Percentiles rank a stretch among this genome's conserved stretches.
These are phyloP conservation scores for Saccharomyces cerevisiae DNA, from an alignment of 805 yeast species.

Conservation along the genomic window DNA sequence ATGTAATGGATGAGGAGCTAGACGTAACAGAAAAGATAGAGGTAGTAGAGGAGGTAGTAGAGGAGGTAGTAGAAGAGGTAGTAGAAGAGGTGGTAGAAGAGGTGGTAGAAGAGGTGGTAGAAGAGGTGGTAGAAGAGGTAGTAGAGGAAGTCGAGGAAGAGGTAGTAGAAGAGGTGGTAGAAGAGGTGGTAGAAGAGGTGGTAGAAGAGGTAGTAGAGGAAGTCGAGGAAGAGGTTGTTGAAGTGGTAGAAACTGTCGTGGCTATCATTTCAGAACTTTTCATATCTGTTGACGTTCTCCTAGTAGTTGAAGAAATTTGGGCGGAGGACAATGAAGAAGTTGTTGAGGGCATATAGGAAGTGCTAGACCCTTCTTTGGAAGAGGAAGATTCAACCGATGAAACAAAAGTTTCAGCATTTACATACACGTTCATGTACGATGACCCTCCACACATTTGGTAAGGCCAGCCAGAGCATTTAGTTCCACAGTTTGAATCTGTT, in stretches of 20 bases:
- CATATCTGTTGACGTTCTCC: background rate
- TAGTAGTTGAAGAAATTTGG: background rate
- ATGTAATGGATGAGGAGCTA: constrained; percentile 4
- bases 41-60: constrained; percentile 6
- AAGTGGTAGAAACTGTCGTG: background rate
- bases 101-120: constrained; percentile 4
- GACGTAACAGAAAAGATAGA: constrained; percentile 10
- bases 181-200: background rate
- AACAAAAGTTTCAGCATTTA: constrained; percentile 19
- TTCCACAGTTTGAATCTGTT: constrained; percentile 33
- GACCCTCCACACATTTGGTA: constrained; percentile 58
- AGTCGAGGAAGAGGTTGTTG: background rate
- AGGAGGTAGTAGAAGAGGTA: constrained; percentile 9
- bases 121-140: constrained; percentile 2
- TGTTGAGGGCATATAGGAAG: background rate
- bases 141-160: constrained; percentile 5
- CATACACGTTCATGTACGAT: constrained; percentile 38
- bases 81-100: constrained; percentile 9
- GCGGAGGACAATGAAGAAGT: background rate
- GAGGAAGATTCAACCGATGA: background rate
- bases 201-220: background rate
- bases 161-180: constrained; percentile 7
- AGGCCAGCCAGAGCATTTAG: constrained; percentile 55
- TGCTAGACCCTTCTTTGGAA: background rate
- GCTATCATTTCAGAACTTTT: background rate